Conservation (phyloP, 2,329 filamentous ascomycete genomes). For the Cladobotryum mycophilum region DNA sequence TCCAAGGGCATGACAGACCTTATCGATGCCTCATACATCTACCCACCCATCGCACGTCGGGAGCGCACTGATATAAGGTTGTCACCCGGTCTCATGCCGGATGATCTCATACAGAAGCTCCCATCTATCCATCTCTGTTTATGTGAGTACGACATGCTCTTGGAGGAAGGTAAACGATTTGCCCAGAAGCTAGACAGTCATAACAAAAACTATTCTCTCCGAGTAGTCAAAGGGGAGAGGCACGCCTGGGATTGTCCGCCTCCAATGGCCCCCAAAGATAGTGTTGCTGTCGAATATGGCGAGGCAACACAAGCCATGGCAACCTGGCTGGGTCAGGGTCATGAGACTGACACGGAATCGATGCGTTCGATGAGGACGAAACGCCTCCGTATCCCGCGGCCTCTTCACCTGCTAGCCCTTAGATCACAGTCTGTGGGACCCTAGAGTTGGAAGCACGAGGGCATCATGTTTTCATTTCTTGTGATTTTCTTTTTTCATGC, state of each 20-base stretch:
- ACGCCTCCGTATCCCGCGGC: conserved; percentile 25
- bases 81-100: conserved; percentile 51
- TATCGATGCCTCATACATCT: conserved; percentile 57
- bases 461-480: background rate
- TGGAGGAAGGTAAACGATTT: conserved; percentile 54
- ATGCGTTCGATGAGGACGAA: conserved; percentile 29
- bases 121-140: conserved; percentile 52
- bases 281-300: conserved; percentile 40
- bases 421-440: conserved; percentile 23
- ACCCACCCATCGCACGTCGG: conserved; percentile 40
- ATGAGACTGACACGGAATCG: conserved; percentile 32
- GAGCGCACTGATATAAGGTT: conserved; percentile 48
- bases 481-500: background rate
- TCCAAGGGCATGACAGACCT: conserved; percentile 53
- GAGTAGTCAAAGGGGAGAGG: conserved; percentile 40
- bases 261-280: conserved; percentile 38
- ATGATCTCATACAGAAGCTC: conserved; percentile 46
- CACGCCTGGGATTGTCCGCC: conserved; percentile 46
- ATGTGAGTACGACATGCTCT: conserved; percentile 62
- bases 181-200: conserved; percentile 45
- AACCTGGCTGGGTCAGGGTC: conserved; percentile 34
- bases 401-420: conserved; percentile 23
- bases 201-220: conserved; percentile 30
- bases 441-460: no score
- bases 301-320: conserved; percentile 36